Evolutionary conservation across 2,329 filamentous ascomycete species (phyloP).

Genomic region (Colletotrichum incanum): DNA sequence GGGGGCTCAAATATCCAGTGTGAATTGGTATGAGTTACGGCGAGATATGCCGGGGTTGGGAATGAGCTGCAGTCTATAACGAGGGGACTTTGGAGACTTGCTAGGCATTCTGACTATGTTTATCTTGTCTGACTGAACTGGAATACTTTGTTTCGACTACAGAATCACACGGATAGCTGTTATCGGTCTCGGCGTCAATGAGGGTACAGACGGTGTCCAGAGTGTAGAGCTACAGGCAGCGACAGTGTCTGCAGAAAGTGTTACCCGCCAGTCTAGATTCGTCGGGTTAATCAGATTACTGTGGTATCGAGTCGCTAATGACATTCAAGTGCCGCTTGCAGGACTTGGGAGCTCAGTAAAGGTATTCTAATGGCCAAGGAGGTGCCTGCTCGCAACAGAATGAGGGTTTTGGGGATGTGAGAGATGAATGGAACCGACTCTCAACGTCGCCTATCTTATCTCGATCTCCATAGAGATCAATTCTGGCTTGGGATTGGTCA

Average conservation of each 20-base stretch:
- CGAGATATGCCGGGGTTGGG: neutral
- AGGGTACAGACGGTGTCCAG: neutral
- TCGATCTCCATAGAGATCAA: neutral
- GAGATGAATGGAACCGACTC: neutral
- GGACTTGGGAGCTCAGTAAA: neutral
- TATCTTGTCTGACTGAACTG: neutral
- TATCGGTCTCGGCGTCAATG: too few relatives aligned
- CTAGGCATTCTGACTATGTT: neutral
- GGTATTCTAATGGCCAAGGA: too few relatives aligned
- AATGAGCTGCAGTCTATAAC: neutral
- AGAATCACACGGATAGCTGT: neutral
- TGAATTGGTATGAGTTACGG: neutral
- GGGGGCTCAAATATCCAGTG: neutral
- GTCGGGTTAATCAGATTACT: neutral
- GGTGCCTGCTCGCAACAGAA: neutral
- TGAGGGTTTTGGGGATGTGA: neutral
- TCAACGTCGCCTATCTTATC: conserved; percentile 8
- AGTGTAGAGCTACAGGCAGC: neutral
- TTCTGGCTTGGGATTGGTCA: neutral
- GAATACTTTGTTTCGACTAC: neutral
- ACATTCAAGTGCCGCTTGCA: neutral
- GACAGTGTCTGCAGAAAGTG: neutral
- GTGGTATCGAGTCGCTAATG: neutral
- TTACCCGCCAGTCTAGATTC: neutral
- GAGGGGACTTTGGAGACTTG: conserved; percentile 7